A percentile compares a stretch with the other conserved stretches of the same genome.
Conservation (phyloP, 345 rosid genomes). For the Euclidium syriacum region DNA sequence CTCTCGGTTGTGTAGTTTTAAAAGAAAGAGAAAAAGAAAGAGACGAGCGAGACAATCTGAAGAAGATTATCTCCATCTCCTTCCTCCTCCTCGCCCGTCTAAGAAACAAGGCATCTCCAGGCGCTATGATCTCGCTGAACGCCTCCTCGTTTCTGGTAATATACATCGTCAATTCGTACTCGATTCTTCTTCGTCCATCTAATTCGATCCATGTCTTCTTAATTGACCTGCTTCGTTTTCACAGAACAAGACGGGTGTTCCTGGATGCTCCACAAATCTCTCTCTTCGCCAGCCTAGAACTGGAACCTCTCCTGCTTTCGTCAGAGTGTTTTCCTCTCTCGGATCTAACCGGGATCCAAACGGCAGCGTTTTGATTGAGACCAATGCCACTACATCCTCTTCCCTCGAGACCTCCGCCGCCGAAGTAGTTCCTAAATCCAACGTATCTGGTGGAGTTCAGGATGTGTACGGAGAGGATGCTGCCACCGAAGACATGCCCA, state of each 20-base stretch:
- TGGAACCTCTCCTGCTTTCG: constrained; percentile 26
- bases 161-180: background rate
- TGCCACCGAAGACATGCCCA: constrained; percentile 64
- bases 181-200: background rate
- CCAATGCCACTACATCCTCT: constrained; percentile 25
- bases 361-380: constrained; percentile 45
- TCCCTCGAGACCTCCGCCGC: constrained; percentile 35
- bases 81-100: constrained; percentile 3
- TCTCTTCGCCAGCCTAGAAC: constrained; percentile 32
- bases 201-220: background rate
- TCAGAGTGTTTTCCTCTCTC: constrained; percentile 36
- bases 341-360: constrained; percentile 38
- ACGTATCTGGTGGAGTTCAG: constrained; percentile 50
- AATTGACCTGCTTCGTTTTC: background rate
- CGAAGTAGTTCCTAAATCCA: constrained; percentile 41
- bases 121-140: constrained; percentile 46
- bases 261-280: constrained; percentile 39
- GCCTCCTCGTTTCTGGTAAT: constrained; percentile 48
- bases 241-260: constrained; percentile 45
- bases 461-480: constrained; percentile 68
- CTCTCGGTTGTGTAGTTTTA: background rate
- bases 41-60: background rate
- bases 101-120: constrained; percentile 14
- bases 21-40: background rate
- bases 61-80: constrained; percentile 17